Evolutionary conservation across 2,329 filamentous ascomycete species (phyloP), one percentile per base, ranked within the genome.

Genomic region (Colletotrichum eremochloae): DNA sequence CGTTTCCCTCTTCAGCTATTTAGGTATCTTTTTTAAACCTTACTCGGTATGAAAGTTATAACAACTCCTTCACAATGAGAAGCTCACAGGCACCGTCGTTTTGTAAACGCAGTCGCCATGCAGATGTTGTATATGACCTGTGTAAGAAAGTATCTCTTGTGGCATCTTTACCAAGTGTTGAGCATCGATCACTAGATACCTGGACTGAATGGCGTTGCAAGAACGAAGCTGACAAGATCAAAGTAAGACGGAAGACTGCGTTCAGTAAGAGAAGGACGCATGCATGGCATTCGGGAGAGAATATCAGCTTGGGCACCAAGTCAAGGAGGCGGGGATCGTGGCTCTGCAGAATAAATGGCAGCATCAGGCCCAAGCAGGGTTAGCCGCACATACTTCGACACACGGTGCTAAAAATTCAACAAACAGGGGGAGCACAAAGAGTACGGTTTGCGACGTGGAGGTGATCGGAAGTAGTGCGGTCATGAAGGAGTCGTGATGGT

Each of bases 401-500:
- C 5, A 40, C 20, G 14, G 8, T 29, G 2, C n/a, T 24, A 2
- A 24, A 2, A 42, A 14, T 9, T 38, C 6, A 29, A 38, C 31
- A 38, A 3, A 12, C 20, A 48, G 46, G 46, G 38, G 33, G 33
- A 24, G 18, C n/a, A 48, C 12, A 3, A 29, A 38, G 31, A 31
- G 42, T 33, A 52, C 18, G 31, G 20, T 15, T 31, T 40, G 20
- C 20, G 33, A 33, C 31, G 52, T 18, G 31, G 2, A 18, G 5
- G 15, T 15, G 20, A 18, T 12, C 9, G 29, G 11, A 64, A 31
- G 38, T 5, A 14, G 33, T 40, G 3, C 4, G 8, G 7, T 18
- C 44, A 52, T 57, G 24, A 60, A 18, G 67, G 63, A 71, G 71
- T 67, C 63, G 68, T 63, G 53, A 73, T 58, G 56, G n/a, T 46